Evolutionary conservation across 2,329 filamentous ascomycete species (phyloP).

Genomic region (Alternaria atra): DNA sequence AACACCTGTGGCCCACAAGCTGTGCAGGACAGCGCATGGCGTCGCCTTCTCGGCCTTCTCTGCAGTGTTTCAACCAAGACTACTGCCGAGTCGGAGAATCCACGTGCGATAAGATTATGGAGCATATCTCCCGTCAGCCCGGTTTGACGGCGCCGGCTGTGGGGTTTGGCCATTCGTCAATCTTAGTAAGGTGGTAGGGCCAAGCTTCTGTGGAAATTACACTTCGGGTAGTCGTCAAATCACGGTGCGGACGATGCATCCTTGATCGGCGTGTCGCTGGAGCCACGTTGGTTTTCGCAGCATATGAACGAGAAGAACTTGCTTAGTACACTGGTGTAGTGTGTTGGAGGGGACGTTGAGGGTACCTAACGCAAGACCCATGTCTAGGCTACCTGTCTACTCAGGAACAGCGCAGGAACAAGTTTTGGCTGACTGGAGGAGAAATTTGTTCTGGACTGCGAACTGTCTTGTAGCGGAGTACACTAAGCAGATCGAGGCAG

Average conservation of each 20-base stretch:
- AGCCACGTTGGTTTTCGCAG: conserved; percentile 27
- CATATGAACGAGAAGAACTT: conserved; percentile 21
- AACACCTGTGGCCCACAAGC: conserved; percentile 16
- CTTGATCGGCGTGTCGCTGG: conserved; percentile 19
- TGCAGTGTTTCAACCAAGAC: conserved; percentile 26
- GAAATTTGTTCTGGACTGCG: conserved; percentile 21
- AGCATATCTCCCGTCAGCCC: conserved; percentile 20
- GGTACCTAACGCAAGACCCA: conserved; percentile 16
- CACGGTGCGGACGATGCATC: conserved; percentile 12
- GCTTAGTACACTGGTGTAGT: conserved; percentile 2
- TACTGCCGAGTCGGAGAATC: conserved; percentile 18
- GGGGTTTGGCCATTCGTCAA: conserved; percentile 21
- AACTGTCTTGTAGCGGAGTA: conserved; percentile 5
- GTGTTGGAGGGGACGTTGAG: conserved; percentile 15
- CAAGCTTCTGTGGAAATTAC: conserved; percentile 33
- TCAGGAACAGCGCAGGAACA: conserved; percentile 30
- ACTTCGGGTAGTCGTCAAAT: conserved; percentile 18
- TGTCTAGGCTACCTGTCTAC: conserved; percentile 18
- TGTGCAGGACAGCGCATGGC: conserved; percentile 20
- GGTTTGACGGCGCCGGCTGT: conserved; percentile 21
- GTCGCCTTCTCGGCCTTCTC: conserved; percentile 15
- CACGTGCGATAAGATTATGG: conserved; percentile 28
- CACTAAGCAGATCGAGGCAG: conserved; percentile 8
- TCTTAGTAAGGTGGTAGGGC: conserved; percentile 16
- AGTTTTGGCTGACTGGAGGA: conserved; percentile 11